These are phyloP conservation scores for Baeospora myosura DNA, from an alignment of 1,284 basidiomycete species.

Conservation along the genomic window DNA sequence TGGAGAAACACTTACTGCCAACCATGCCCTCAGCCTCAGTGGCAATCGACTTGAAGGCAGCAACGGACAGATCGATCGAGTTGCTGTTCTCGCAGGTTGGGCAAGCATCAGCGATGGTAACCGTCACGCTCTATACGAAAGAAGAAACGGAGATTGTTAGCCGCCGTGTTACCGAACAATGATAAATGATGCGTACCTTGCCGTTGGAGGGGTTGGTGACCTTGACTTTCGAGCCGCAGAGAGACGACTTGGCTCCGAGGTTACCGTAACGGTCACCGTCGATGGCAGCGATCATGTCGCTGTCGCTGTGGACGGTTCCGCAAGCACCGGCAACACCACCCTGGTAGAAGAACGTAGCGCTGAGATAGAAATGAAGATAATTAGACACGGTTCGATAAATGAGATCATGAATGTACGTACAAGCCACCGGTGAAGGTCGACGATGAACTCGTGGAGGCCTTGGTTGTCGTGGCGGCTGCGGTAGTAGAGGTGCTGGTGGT, in stretches of 20 bases:
- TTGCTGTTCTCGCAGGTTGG: conserved; percentile 65
- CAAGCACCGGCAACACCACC: conserved; percentile 67
- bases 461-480: conserved; percentile 18
- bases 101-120: conserved; percentile 73
- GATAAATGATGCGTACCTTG: conserved; percentile 24
- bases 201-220: conserved; percentile 59
- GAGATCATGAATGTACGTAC: conserved; percentile 34
- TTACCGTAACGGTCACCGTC: conserved; percentile 47
- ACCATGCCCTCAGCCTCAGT: conserved; percentile 50
- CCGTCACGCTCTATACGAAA: conserved; percentile 38
- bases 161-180: not conserved
- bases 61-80: conserved; percentile 78
- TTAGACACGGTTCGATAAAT: conserved; percentile 1
- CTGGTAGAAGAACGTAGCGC: conserved; percentile 72
- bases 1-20: conserved; percentile 39
- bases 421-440: conserved; percentile 30
- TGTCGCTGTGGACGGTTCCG: conserved; percentile 58
- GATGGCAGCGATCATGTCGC: conserved; percentile 65
- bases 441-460: conserved; percentile 8
- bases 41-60: conserved; percentile 64
- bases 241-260: conserved; percentile 35
- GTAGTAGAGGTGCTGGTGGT: conserved; percentile 13
- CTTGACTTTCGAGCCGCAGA: conserved; percentile 61
- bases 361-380: conserved; percentile 18
- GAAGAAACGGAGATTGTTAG: conserved; percentile 2